Evolutionary conservation across 352 stramenopile genomes (phyloP).

Genomic region (Phytophthora podocarpi): DNA sequence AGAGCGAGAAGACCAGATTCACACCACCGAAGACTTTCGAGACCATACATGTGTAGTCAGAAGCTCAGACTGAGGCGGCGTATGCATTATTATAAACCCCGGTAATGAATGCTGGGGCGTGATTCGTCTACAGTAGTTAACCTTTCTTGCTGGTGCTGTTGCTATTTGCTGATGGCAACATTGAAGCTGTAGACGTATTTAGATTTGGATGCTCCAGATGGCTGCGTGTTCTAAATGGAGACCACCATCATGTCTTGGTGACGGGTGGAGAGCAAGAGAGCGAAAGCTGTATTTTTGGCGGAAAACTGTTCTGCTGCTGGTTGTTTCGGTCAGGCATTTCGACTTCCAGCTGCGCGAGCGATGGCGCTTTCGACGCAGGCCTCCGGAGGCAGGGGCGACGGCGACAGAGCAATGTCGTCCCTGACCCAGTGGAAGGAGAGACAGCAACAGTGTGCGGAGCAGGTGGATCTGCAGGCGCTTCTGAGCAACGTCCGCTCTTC

Average conservation of each 20-base stretch:
- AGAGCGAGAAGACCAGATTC: background rate
- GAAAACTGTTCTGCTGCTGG: background rate
- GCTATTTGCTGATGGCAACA: too few species aligned
- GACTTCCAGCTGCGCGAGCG: slow-evolving; percentile 4
- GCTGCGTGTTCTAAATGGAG: slow-evolving; percentile 20
- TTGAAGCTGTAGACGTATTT: too few species aligned
- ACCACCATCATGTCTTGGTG: too few species aligned
- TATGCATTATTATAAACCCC: slow-evolving; percentile 32
- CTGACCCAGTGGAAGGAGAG: slow-evolving; percentile 73
- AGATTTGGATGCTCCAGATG: too few species aligned
- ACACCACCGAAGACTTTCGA: background rate
- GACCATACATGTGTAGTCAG: too few species aligned
- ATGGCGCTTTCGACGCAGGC: slow-evolving; percentile 32
- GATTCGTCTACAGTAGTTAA: too few species aligned
- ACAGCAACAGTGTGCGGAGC: slow-evolving; percentile 69
- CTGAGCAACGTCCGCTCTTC: slow-evolving; percentile 44
- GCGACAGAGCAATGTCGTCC: slow-evolving; percentile 40
- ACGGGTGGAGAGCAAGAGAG: too few species aligned
- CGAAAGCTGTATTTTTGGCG: slow-evolving; percentile 24
- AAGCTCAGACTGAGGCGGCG: slow-evolving; percentile 10
- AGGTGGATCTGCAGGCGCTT: slow-evolving; percentile 58
- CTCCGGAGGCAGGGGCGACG: background rate
- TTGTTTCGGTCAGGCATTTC: slow-evolving; percentile 21
- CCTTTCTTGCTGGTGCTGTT: too few species aligned
- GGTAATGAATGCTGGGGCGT: background rate